Base-by-base conservation (phyloP, 306 rosid species). In the Leucaena leucocephala region DNA sequence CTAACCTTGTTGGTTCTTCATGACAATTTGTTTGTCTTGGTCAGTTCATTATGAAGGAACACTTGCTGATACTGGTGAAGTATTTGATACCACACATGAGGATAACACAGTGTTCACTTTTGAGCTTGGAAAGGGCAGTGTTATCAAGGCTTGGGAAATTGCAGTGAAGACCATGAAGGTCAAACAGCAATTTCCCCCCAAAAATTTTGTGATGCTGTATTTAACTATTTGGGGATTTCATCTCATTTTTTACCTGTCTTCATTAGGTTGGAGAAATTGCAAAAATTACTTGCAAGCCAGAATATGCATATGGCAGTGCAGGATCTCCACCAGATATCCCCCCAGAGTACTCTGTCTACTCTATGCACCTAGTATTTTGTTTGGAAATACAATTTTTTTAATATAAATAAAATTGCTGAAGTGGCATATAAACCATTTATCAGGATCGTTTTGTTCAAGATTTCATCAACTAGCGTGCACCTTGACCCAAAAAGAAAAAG, bases 261-360 rank as follows among this genome's bases (percentile, higher is more conserved):
- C 27, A 58, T 66, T 85, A 91, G 97, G 97, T 89, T 68, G 97
- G 97, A 77, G 97, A 95, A 91, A 79, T 95, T 77, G 98, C 96
- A 63, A 91, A 86, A 87, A 87, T 95, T 85, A 90, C 89, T 59
- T 93, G 99, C 92, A 90, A 86, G 86, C 96, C 99, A 39, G 98
- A 92, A 36, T 93, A 95, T 70, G 99, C 98, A 46, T 95, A 95
- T 76, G 99, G 98, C 21, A 88, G 88, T 81, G 93, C 96, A 0
- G 98, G 99, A 81, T 93, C 98, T 80, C 99, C 96, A 1, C 99
- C 99, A 3, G 98, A 95, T 84, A 95, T 95, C 61, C 99, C 99
- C 50, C 94, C 97, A 76, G 88, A 86, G 98, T 93, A 94, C 70
- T 68, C 38, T 49, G 44, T 72, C 72, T 72, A 7, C 76, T 86